Evolutionary conservation across 768 basidiomycete genomes (phyloP).

Genomic region (Jaapia argillacea): DNA sequence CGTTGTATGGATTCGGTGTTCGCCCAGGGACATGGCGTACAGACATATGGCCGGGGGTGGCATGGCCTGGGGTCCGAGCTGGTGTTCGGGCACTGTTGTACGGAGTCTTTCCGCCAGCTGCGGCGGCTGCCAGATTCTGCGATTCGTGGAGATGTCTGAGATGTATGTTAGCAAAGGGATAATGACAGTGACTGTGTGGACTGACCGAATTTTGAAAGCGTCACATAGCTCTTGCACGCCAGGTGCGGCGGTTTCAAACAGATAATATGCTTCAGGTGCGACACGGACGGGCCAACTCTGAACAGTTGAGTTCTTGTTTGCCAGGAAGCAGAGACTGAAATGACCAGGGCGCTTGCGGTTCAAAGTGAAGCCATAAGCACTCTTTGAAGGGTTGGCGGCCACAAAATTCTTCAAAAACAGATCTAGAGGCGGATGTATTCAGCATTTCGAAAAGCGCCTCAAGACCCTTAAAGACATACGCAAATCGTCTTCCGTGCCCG

Average conservation of each 20-base stretch:
- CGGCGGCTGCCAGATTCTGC: conserved; percentile 42
- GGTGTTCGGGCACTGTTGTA: conserved; percentile 72
- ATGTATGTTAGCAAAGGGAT: background rate
- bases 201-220: conserved; percentile 86
- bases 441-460: conserved; percentile 2
- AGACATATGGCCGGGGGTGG: conserved; percentile 45
- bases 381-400: conserved; percentile 87
- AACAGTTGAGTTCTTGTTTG: conserved; percentile 82
- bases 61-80: conserved; percentile 58
- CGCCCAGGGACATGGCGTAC: conserved; percentile 59
- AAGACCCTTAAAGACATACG: conserved; percentile 48
- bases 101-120: conserved; percentile 67
- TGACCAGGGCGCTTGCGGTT: conserved; percentile 88
- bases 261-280: conserved; percentile 79
- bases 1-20: conserved; percentile 75
- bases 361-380: conserved; percentile 91
- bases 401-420: conserved; percentile 82
- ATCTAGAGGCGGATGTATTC: conserved; percentile 37
- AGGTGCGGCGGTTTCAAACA: conserved; percentile 84
- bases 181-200: background rate
- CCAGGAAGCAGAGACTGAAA: conserved; percentile 88
- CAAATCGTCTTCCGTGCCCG: conserved; percentile 78
- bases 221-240: conserved; percentile 93
- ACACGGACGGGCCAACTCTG: conserved; percentile 91
- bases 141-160: conserved; percentile 70